A percentile compares a stretch with the other conserved stretches of the same genome.
Evolutionary conservation across 169 alveolate genomes (phyloP).

Genomic region (Eimeria acervulina): DNA sequence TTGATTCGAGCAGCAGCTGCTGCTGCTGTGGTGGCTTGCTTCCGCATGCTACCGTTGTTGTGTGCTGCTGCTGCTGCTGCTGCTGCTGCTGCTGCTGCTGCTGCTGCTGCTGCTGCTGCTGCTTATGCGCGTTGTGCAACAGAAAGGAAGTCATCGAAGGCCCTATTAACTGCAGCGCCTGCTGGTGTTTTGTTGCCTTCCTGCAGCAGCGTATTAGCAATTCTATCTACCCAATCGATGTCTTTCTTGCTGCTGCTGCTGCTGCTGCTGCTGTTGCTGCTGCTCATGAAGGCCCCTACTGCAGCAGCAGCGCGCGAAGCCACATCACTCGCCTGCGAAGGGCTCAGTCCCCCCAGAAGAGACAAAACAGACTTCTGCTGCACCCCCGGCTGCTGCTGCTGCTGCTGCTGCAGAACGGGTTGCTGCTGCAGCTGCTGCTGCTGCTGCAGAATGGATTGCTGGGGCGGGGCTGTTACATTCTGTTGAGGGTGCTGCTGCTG

Average conservation of each 20-base stretch:
- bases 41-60: conserved; percentile 10
- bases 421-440: not conserved
- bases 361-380: conserved; percentile 31
- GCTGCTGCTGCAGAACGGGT: conserved; percentile 4
- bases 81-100: conserved; percentile 26
- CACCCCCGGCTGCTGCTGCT: conserved; percentile 38
- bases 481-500: conserved; percentile 32
- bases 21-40: not conserved
- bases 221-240: conserved; percentile 41
- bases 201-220: conserved; percentile 40
- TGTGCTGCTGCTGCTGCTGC: not conserved
- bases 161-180: conserved; percentile 49
- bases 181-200: conserved; percentile 48
- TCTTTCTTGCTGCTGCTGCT: conserved; percentile 33
- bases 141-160: conserved; percentile 33
- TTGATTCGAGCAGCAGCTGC: not conserved
- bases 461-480: not conserved
- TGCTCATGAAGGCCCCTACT: not conserved
- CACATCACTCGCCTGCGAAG: conserved; percentile 13
- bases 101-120: not conserved
- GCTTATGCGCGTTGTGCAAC: conserved; percentile 23
- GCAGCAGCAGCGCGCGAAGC: conserved; percentile 70
- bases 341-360: conserved; percentile 1
- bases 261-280: conserved; percentile 59
- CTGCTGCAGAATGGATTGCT: not conserved